Evolutionary conservation across 108 stramenopile species (phyloP), one percentile per base, ranked within the genome.

Genomic region (Parietichytrium sp.): DNA sequence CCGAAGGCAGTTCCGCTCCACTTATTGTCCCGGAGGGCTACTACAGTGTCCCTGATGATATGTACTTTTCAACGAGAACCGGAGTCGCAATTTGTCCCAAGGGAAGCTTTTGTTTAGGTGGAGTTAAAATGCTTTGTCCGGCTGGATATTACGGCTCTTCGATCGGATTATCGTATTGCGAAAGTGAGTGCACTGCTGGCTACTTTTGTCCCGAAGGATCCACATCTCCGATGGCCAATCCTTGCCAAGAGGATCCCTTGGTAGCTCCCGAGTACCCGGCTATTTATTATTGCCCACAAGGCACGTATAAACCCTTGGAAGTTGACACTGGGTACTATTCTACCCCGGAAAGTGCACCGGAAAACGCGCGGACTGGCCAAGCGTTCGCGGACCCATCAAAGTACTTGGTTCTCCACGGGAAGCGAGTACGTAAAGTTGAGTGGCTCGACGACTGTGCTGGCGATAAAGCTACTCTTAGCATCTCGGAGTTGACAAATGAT

Each of bases 131-230:
- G 10, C 10, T 48, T 36, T 84, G 83, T 47, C 83, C 83, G 12
- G 83, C 79, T 3, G 83, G 83, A n/a, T 31, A 38, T 8, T 84
- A 80, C 45, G 83, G 27, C 16, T 16, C 54, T 0, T 47, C 45
- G 12, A 29, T 29, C 38, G 83, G 83, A 8, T 30, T 80, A 13
- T 12, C 15, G 25, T 54, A 52, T 8, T 38, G 27, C 45, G 42
- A 4, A 2, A 79, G 54, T 23, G 27, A 16, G 25, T 84, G 83
- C 80, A 18, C 52, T 4, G 83, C 54, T 20, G 83, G 83, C 13
- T 81, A 80, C 47, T 80, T 47, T 7, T 84, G 83, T 42, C 83
- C 83, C 29, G 1, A 29, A 3, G 80, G 61, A 0, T 80, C 82
- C 1, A 48, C 50, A 3, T 82, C 82, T 7, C 33, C 78, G 0